Base-by-base conservation (phyloP, 768 basidiomycete species). In the Rubroboletus pulcherrimus region DNA sequence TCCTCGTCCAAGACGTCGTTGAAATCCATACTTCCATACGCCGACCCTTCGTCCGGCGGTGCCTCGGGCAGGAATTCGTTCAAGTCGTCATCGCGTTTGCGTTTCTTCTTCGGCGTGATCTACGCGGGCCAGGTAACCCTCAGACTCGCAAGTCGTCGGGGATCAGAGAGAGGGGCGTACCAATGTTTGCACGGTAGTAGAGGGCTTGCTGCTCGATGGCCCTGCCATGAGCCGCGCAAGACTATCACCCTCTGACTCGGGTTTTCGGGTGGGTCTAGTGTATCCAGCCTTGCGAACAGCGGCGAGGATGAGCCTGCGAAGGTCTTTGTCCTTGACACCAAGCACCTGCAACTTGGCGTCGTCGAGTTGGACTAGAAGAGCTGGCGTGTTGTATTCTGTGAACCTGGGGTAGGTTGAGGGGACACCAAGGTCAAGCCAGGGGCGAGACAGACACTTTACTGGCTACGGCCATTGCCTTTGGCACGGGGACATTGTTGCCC, bases 1-100 rank as follows among this genome's bases (percentile, higher is more conserved):
- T 84, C 75, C 66, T 91, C 90, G 59, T 90, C 85, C 49, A 86
- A 62, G 15, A 88, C 70, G 63, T 93, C 90, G 34, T 81, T 77
- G 59, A 93, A 93, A 44, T 87, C 84, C 40, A 89, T 74, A 60
- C 77, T 84, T 24, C 80, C 82, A 57, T 79, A 73, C 6, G 59
- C 63, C 21, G 75, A 75, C 3, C 74, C 80, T 58, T 85, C 84
- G 44, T 85, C 82, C 0, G 63, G 55, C 9, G 79, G 77, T 24
- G 64, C 75, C 51, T 73, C 73, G 1, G 87, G 84, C 19, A 91
- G 69, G 58, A 82, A 78, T 55, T 84, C 82, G 58, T 89, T 87
- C 49, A 73, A 64, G 52, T 79, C 78, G 49, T 73, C 67, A 29
- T 69, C 70, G 24, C 66, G 71, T 46, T 69, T 67, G 30, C 77